Percentiles rank a stretch among this genome's conserved stretches.
Conservation (phyloP, 2,329 filamentous ascomycete species). For the Botrytis elliptica region DNA sequence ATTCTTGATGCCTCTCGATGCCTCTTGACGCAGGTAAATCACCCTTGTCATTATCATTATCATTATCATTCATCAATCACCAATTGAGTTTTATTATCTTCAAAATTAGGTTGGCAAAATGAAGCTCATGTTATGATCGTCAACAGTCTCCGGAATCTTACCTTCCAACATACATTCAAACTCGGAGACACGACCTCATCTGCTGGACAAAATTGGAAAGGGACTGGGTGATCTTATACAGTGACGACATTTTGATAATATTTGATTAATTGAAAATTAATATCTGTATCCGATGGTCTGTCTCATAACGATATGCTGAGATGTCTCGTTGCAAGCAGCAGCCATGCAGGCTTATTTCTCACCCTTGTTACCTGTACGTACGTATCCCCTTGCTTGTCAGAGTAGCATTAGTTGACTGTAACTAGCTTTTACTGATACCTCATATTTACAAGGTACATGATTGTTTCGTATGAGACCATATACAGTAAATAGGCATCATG, state of each 20-base stretch:
- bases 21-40: not conserved
- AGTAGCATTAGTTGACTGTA: not conserved
- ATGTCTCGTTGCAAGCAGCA: not conserved
- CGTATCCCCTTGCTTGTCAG: conserved; percentile 7
- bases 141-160: not conserved
- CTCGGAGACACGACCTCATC: not conserved
- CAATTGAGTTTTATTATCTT: not conserved
- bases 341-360: not conserved
- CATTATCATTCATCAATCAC: not conserved
- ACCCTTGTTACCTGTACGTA: not conserved
- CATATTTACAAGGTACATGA: not conserved
- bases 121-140: not conserved
- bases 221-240: not conserved
- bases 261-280: not conserved
- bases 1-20: not conserved
- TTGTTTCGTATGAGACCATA: not conserved
- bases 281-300: not conserved
- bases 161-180: not conserved
- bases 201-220: not conserved
- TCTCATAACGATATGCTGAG: not conserved
- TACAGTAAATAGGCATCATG: not conserved
- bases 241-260: not conserved
- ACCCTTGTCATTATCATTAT: too few species aligned
- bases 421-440: not conserved
- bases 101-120: not conserved